Evolutionary conservation across 345 rosid genomes (phyloP).

Genomic region (Arabis alpina): DNA sequence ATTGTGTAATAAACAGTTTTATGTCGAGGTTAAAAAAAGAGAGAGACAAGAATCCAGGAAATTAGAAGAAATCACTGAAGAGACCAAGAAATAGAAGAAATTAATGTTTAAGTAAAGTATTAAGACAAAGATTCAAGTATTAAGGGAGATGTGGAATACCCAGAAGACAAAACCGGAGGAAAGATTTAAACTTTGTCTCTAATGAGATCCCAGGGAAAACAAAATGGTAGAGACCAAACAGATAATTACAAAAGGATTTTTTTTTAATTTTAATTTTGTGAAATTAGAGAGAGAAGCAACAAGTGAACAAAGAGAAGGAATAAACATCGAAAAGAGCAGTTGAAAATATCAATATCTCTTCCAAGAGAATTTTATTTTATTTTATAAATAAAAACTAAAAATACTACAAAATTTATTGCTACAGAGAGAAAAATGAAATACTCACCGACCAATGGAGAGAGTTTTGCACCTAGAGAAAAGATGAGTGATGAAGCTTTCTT

Average conservation of each 20-base stretch:
- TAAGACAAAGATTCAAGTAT: slow-evolving; percentile 21
- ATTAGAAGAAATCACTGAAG: slow-evolving; percentile 29
- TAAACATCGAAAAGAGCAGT: slow-evolving; percentile 92
- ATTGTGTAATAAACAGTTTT: not conserved
- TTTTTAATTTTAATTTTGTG: not conserved
- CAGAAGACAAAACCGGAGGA: slow-evolving; percentile 63
- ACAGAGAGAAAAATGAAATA: slow-evolving; percentile 45
- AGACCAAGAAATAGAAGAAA: slow-evolving; percentile 36
- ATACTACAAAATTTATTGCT: slow-evolving; percentile 38
- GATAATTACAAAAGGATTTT: slow-evolving; percentile 46
- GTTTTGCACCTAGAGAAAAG: slow-evolving; percentile 25
- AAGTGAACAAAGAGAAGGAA: slow-evolving; percentile 76
- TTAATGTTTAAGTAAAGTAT: slow-evolving; percentile 31
- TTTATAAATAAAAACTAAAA: not conserved
- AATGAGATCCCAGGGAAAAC: slow-evolving; percentile 34
- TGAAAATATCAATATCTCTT: slow-evolving; percentile 66
- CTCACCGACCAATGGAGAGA: slow-evolving; percentile 45
- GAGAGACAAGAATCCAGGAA: slow-evolving; percentile 36
- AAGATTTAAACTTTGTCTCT: slow-evolving; percentile 55
- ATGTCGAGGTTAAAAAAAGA: not conserved
- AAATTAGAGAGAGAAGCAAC: slow-evolving; percentile 32
- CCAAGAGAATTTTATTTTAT: slow-evolving; percentile 14
- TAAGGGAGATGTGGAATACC: slow-evolving; percentile 46
- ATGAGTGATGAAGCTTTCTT: slow-evolving; percentile 34
- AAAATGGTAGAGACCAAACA: slow-evolving; percentile 55